These are phyloP conservation scores for Ganoderma boninense DNA, from an alignment of 1,284 basidiomycete genomes.

Conservation along the genomic window DNA sequence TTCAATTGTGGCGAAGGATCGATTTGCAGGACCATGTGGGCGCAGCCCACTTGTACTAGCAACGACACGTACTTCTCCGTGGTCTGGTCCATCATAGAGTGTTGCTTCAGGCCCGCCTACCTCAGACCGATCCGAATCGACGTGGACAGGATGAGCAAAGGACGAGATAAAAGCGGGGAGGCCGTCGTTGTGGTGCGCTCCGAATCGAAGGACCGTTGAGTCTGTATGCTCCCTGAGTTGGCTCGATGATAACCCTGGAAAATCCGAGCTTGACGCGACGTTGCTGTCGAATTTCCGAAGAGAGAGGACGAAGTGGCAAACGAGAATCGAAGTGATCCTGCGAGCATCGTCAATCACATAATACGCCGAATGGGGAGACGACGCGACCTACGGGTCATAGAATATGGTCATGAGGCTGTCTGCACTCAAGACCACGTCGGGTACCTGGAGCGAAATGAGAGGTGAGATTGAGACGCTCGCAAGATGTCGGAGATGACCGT, in stretches of 20 bases:
- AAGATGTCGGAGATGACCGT: not conserved
- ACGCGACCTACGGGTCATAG: not conserved
- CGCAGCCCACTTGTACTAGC: too few relatives aligned
- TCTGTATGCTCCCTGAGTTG: not conserved
- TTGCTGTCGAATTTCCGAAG: not conserved
- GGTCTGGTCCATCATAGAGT: too few relatives aligned
- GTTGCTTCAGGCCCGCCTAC: not conserved
- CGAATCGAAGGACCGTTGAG: not conserved
- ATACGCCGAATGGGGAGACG: too few relatives aligned
- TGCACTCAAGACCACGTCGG: not conserved
- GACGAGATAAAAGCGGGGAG: not conserved
- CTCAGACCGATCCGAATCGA: not conserved
- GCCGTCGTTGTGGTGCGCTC: not conserved
- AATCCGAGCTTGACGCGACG: not conserved
- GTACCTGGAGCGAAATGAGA: not conserved
- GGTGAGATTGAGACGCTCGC: not conserved
- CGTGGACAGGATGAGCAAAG: not conserved
- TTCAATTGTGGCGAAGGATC: too few relatives aligned
- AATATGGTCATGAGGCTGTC: not conserved
- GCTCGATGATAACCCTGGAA: not conserved
- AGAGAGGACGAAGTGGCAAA: not conserved
- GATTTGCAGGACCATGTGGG: too few relatives aligned
- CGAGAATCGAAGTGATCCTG: not conserved
- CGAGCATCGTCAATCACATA: not conserved
- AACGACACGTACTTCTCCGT: too few relatives aligned